These are phyloP conservation scores for Prunus salicina DNA, from an alignment of 306 rosid genomes.

Conservation along the genomic window DNA sequence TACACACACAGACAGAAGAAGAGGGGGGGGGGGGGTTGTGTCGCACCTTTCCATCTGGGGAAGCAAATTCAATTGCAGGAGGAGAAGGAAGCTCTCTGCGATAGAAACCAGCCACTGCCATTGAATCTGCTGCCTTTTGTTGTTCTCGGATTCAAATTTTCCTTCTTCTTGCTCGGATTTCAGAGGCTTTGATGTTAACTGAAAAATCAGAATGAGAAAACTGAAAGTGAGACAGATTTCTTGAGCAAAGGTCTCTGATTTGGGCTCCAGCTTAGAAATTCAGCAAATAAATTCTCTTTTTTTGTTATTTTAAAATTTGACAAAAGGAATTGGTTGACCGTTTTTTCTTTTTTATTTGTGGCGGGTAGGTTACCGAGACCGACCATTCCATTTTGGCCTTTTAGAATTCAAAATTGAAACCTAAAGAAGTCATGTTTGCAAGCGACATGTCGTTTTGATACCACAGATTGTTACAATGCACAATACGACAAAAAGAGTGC, in stretches of 20 bases:
- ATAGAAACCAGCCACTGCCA: constrained; percentile 55
- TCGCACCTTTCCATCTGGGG: constrained; percentile 61
- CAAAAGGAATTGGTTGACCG: neutral
- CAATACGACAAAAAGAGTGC: no score
- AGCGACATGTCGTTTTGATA: no score
- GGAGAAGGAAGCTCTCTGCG: constrained; percentile 70
- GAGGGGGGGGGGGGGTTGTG: neutral
- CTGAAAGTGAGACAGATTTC: neutral
- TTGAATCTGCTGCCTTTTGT: neutral
- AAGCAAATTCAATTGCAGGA: constrained; percentile 67
- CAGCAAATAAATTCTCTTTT: neutral
- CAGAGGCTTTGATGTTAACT: no score
- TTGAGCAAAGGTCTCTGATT: neutral
- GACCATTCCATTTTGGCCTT: neutral
- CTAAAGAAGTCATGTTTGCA: neutral
- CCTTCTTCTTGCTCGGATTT: no score
- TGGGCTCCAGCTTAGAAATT: neutral
- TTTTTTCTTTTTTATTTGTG: neutral
- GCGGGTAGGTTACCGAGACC: neutral
- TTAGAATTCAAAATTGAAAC: neutral
- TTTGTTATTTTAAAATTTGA: neutral
- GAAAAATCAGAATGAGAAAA: no score
- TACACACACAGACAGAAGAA: neutral
- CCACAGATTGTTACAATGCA: no score
- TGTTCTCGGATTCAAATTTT: no score